A percentile compares a stretch with the other conserved stretches of the same genome.
Conservation (phyloP, 164 flowering plant species). For the Vitis riparia region DNA sequence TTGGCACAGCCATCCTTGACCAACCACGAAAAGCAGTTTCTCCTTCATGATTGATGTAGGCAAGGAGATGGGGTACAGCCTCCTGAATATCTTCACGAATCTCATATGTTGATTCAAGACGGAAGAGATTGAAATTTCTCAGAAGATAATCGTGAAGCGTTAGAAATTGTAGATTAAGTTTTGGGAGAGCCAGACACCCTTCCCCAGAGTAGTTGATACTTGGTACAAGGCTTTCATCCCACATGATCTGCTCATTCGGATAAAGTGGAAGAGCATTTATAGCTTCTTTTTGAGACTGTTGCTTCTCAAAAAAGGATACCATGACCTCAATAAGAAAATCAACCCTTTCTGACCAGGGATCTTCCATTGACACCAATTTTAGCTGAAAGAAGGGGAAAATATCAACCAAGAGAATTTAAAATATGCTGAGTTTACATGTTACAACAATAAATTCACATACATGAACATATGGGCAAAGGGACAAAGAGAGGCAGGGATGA, state of each 20-base stretch:
- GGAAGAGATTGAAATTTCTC: constrained; percentile 93
- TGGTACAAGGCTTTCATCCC: constrained; percentile 99
- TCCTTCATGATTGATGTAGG: constrained; percentile 91
- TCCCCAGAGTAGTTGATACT: constrained; percentile 99
- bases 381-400: constrained; percentile 53
- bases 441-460: too few relatives aligned
- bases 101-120: constrained; percentile 97
- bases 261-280: constrained; percentile 97
- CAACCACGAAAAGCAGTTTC: constrained; percentile 98
- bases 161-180: constrained; percentile 88
- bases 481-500: too few relatives aligned
- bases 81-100: constrained; percentile 99
- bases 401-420: background rate
- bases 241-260: constrained; percentile 96
- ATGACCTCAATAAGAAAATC: constrained; percentile 91
- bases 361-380: constrained; percentile 72
- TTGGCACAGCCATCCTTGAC: constrained; percentile 99
- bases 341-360: constrained; percentile 85
- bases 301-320: constrained; percentile 86
- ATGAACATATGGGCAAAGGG: too few relatives aligned
- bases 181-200: constrained; percentile 99
- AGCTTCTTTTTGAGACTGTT: constrained; percentile 93
- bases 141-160: constrained; percentile 97
- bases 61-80: constrained; percentile 94
- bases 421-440: too few relatives aligned